Percentiles rank a stretch among this genome's conserved stretches.
Evolutionary conservation across 495 filamentous ascomycete species (phyloP).

Genomic region (Aspergillus diversus): DNA sequence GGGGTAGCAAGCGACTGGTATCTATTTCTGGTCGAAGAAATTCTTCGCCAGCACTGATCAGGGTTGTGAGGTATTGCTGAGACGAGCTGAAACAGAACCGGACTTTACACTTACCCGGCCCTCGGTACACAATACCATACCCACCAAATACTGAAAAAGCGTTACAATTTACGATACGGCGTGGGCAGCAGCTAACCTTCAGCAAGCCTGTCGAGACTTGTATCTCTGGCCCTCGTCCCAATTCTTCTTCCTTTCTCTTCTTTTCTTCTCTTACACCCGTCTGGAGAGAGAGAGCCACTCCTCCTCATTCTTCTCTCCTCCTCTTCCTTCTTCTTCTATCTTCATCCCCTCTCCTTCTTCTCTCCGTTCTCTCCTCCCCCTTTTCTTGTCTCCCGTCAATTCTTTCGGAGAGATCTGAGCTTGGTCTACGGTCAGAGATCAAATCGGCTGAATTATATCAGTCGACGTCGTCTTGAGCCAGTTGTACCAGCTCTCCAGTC

Average conservation of each 20-base stretch:
- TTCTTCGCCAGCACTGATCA: conserved; percentile 14
- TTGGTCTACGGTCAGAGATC: conserved; percentile 38
- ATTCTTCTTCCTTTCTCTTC: conserved; percentile 40
- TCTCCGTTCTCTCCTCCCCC: conserved; percentile 55
- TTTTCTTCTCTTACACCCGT: conserved; percentile 51
- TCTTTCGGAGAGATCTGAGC: conserved; percentile 48
- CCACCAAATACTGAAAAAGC: conserved; percentile 22
- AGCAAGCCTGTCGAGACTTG: conserved; percentile 37
- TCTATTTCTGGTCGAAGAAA: conserved; percentile 7
- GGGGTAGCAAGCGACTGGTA: conserved; percentile 15
- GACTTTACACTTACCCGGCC: conserved; percentile 17
- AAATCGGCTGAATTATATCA: conserved; percentile 38
- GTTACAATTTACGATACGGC: conserved; percentile 28
- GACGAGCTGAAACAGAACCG: conserved; percentile 29
- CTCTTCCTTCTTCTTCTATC: conserved; percentile 56
- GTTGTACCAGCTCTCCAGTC: conserved; percentile 47
- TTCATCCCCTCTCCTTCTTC: conserved; percentile 49
- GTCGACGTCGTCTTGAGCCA: conserved; percentile 37
- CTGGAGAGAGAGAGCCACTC: conserved; percentile 55
- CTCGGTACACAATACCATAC: conserved; percentile 18
- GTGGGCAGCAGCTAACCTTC: conserved; percentile 27
- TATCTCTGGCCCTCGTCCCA: conserved; percentile 39
- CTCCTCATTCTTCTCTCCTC: conserved; percentile 55
- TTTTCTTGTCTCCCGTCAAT: conserved; percentile 59
- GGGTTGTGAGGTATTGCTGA: conserved; percentile 21